These are phyloP conservation scores for Wickerhamiella australiensis DNA, from an alignment of 805 yeast genomes.

Conservation along the genomic window DNA sequence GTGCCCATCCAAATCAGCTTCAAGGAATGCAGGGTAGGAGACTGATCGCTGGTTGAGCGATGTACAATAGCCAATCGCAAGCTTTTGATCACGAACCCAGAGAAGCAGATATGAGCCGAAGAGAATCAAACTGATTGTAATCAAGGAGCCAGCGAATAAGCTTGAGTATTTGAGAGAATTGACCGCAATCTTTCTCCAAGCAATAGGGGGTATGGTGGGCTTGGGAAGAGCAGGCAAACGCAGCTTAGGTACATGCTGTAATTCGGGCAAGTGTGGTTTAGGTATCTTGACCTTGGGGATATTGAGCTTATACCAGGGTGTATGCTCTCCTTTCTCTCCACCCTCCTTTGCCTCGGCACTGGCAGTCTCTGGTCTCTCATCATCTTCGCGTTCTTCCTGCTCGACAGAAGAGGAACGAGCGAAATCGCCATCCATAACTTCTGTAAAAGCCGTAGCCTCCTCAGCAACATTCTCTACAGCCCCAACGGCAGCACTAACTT, in stretches of 20 bases:
- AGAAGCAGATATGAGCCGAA: not conserved
- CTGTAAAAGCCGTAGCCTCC: not conserved
- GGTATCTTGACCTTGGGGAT: not conserved
- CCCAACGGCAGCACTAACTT: not conserved
- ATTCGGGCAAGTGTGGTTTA: not conserved
- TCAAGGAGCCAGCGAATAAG: not conserved
- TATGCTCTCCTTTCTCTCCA: not conserved
- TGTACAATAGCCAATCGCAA: constrained; percentile 18
- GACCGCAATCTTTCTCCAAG: not conserved
- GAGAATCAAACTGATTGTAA: not conserved
- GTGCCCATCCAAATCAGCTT: not conserved
- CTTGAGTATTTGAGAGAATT: not conserved
- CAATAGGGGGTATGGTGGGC: not conserved
- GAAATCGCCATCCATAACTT: constrained; percentile 3
- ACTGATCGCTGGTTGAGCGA: constrained; percentile 10
- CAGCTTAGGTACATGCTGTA: not conserved
- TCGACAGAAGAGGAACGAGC: constrained; percentile 1
- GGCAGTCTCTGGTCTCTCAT: not conserved
- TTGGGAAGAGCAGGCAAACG: not conserved
- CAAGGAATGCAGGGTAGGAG: constrained; percentile 15
- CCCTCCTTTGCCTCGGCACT: not conserved
- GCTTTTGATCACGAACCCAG: constrained; percentile 8
- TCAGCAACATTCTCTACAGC: not conserved
- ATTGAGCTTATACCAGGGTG: not conserved
- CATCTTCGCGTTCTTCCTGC: not conserved